Conservation (phyloP, 2,329 filamentous ascomycete genomes). For the Decorospora gaudefroyi region DNA sequence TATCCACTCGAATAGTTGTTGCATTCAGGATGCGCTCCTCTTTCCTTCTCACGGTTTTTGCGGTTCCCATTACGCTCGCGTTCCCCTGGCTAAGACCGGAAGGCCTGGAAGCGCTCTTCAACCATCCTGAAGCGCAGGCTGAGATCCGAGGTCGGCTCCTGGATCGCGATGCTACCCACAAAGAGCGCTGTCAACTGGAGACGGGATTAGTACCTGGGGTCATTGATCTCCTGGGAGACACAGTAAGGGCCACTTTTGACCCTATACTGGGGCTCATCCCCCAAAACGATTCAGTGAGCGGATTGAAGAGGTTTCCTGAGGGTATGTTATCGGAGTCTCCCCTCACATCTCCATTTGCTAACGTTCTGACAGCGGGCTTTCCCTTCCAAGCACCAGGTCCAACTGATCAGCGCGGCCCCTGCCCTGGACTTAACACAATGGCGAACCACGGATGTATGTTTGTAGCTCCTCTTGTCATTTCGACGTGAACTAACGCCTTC, state of each 20-base stretch:
- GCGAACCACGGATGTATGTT: slow-evolving; percentile 6
- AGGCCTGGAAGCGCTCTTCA: slow-evolving; percentile 21
- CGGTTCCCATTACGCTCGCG: slow-evolving; percentile 13
- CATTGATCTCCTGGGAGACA: slow-evolving; percentile 11
- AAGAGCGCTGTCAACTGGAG: slow-evolving; percentile 7
- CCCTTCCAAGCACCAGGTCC: slow-evolving; percentile 44
- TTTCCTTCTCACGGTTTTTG: slow-evolving; percentile 6
- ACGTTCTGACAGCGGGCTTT: slow-evolving; percentile 25
- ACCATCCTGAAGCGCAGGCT: slow-evolving; percentile 20
- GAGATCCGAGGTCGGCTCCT: slow-evolving; percentile 15
- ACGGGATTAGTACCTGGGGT: slow-evolving; percentile 17
- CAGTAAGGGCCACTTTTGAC: slow-evolving; percentile 18
- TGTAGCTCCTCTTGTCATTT: slow-evolving; percentile 12
- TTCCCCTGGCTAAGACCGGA: slow-evolving; percentile 24
- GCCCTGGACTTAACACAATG: slow-evolving; percentile 40
- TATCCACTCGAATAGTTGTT: too few relatives aligned
- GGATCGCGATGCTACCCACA: slow-evolving; percentile 5
- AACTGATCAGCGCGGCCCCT: slow-evolving; percentile 50
- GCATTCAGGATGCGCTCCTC: slow-evolving; percentile 16
- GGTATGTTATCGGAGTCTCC: slow-evolving; percentile 1
- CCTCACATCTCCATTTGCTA: not conserved
- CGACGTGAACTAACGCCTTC: slow-evolving; percentile 33
- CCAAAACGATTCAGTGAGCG: slow-evolving; percentile 19
- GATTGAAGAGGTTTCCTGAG: slow-evolving; percentile 25
- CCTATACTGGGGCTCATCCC: slow-evolving; percentile 21